phyloP scores from a whole-genome alignment of 2,329 filamentous ascomycete species.

The Diaporthe sp. region DNA sequence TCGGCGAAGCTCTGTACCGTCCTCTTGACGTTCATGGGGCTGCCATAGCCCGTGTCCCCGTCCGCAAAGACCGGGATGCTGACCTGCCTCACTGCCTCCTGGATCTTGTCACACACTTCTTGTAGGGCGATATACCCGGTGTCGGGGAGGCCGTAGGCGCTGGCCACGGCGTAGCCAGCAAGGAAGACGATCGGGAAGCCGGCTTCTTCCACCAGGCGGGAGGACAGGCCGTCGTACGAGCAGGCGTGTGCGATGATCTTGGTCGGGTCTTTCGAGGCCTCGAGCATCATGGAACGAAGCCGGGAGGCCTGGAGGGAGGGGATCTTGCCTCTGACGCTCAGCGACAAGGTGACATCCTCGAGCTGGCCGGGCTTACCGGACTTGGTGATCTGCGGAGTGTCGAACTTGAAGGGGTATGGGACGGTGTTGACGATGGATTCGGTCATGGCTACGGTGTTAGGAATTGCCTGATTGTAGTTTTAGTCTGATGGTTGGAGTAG shows the following conservation, averaged over 20 bases:
- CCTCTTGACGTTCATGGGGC: conserved; percentile 61
- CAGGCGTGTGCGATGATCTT: conserved; percentile 61
- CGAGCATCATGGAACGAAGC: conserved; percentile 55
- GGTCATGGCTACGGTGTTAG: neutral
- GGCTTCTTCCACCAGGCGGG: conserved; percentile 59
- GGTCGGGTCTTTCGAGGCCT: conserved; percentile 55
- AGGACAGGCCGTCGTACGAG: conserved; percentile 59
- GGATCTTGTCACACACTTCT: conserved; percentile 61
- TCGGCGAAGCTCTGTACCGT: conserved; percentile 60
- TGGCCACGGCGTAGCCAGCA: conserved; percentile 58
- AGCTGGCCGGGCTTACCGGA: conserved; percentile 3
- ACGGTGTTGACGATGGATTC: conserved; percentile 48
- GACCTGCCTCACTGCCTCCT: conserved; percentile 47
- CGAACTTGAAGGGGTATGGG: conserved; percentile 52
- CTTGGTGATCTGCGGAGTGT: conserved; percentile 21
- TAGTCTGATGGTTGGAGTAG: neutral
- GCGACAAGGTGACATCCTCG: conserved; percentile 31
- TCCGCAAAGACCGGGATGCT: conserved; percentile 60
- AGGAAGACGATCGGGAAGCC: conserved; percentile 62
- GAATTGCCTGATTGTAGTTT: neutral
- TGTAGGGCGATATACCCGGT: conserved; percentile 64
- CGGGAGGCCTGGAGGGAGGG: conserved; percentile 56
- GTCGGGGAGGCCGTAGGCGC: conserved; percentile 58
- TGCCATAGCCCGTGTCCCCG: conserved; percentile 63
- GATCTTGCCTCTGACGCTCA: conserved; percentile 54